Evolutionary conservation across 192 early-diverging fungal species (phyloP).

Genomic region (Coemansia guatemalensis): DNA sequence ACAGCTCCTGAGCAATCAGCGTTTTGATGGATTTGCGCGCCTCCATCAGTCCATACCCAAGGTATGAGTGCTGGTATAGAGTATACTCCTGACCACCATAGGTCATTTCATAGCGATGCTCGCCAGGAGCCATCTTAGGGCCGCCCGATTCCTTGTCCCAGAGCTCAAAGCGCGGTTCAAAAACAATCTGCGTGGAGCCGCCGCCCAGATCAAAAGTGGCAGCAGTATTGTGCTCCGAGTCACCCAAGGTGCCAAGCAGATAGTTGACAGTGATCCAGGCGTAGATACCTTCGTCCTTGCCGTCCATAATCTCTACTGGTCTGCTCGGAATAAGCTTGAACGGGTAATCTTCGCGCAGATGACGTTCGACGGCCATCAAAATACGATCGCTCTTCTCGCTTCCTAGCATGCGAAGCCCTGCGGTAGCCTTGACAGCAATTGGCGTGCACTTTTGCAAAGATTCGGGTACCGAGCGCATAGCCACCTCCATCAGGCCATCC

Average conservation of each 20-base stretch:
- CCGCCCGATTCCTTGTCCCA: slow-evolving; percentile 25
- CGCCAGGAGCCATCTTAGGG: slow-evolving; percentile 57
- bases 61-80: slow-evolving; percentile 95
- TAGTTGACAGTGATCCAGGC: slow-evolving; percentile 99
- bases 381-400: slow-evolving; percentile 69
- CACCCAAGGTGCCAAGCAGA: slow-evolving; percentile 68
- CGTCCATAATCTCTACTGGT: slow-evolving; percentile 91
- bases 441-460: slow-evolving; percentile 79
- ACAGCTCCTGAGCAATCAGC: slow-evolving; percentile 35
- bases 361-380: slow-evolving; percentile 65
- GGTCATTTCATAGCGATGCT: slow-evolving; percentile 68
- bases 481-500: slow-evolving; percentile 73
- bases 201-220: slow-evolving; percentile 97
- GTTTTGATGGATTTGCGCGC: slow-evolving; percentile 75
- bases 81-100: slow-evolving; percentile 73
- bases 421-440: slow-evolving; percentile 93
- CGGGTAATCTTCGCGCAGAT: slow-evolving; percentile 72
- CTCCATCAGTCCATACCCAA: slow-evolving; percentile 88
- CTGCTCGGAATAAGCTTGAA: slow-evolving; percentile 72
- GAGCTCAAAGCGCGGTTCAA: slow-evolving; percentile 73
- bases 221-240: slow-evolving; percentile 61
- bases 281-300: slow-evolving; percentile 96
- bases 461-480: slow-evolving; percentile 71
- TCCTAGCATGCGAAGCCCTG: slow-evolving; percentile 84
- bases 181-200: slow-evolving; percentile 96